Conservation (phyloP, 768 basidiomycete species). For the Russula sp. region DNA sequence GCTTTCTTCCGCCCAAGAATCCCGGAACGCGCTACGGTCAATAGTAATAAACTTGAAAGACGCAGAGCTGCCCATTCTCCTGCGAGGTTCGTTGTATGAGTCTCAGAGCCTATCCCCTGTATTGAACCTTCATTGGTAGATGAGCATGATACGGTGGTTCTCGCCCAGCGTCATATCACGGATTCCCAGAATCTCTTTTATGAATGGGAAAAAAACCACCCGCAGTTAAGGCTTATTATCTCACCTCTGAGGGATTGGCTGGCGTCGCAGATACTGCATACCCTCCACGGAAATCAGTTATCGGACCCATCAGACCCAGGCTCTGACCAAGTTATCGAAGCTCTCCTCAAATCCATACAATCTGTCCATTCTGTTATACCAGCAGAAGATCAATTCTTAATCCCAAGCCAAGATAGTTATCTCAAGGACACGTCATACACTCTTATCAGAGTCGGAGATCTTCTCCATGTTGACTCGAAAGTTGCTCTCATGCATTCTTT, state of each 20-base stretch:
- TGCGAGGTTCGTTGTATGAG: conserved; percentile 15
- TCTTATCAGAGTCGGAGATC: conserved; percentile 46
- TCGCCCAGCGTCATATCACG: conserved; percentile 16
- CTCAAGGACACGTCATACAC: conserved; percentile 48
- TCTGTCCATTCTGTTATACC: conserved; percentile 47
- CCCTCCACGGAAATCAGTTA: neutral
- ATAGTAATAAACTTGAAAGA: conserved; percentile 3
- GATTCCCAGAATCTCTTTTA: conserved; percentile 9
- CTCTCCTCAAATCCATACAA: conserved; percentile 66
- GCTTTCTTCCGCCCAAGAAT: conserved; percentile 14
- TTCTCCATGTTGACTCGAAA: conserved; percentile 49
- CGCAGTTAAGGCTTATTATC: conserved; percentile 37
- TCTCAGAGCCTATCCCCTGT: neutral
- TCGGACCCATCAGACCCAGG: conserved; percentile 26
- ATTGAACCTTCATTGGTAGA: conserved; percentile 15
- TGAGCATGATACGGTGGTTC: conserved; percentile 13
- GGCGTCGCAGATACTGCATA: conserved; percentile 12
- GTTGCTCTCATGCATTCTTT: conserved; percentile 42
- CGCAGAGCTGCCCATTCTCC: conserved; percentile 9
- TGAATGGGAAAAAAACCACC: conserved; percentile 27
- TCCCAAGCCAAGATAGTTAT: conserved; percentile 46
- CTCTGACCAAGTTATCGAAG: conserved; percentile 52
- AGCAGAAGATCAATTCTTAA: conserved; percentile 33
- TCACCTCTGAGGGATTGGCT: conserved; percentile 38
- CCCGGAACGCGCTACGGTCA: conserved; percentile 1